Conservation (phyloP, 2,329 filamentous ascomycete genomes). For the Cladobotryum protrusum region DNA sequence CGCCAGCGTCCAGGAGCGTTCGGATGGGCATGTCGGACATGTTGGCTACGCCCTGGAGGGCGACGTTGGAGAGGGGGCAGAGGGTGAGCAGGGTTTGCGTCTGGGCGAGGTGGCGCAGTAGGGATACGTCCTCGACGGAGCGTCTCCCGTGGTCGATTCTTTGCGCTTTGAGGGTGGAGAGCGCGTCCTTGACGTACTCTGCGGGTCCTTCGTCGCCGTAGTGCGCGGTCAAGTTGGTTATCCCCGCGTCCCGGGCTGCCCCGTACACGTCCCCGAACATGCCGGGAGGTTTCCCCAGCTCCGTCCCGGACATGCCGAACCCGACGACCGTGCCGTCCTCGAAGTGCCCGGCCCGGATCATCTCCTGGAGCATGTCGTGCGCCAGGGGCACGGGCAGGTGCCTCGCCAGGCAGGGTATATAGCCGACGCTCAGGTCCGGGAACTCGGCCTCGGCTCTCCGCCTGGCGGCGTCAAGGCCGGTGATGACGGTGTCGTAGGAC, state of each 20-base stretch:
- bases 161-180: constrained; percentile 54
- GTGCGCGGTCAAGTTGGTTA: constrained; percentile 62
- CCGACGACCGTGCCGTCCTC: constrained; percentile 49
- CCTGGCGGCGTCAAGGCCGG: constrained; percentile 56
- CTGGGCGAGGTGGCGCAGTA: constrained; percentile 53
- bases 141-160: constrained; percentile 73
- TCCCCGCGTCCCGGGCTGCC: constrained; percentile 40
- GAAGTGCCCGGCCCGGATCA: constrained; percentile 37
- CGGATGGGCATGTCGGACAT: constrained; percentile 47
- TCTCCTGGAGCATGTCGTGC: constrained; percentile 28
- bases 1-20: constrained; percentile 54
- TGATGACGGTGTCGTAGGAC: constrained; percentile 55
- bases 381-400: constrained; percentile 60
- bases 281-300: constrained; percentile 49
- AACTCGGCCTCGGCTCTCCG: constrained; percentile 54
- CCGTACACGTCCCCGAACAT: constrained; percentile 57
- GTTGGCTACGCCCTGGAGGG: constrained; percentile 20
- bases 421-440: constrained; percentile 52
- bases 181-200: constrained; percentile 56
- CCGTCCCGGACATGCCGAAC: constrained; percentile 63
- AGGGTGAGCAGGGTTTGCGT: constrained; percentile 59
- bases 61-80: constrained; percentile 68
- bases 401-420: constrained; percentile 68
- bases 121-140: constrained; percentile 50
- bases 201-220: constrained; percentile 70